Evolutionary conservation across 345 rosid species (phyloP), one percentile per base, ranked within the genome.

Genomic region (Rhizophora mangle): DNA sequence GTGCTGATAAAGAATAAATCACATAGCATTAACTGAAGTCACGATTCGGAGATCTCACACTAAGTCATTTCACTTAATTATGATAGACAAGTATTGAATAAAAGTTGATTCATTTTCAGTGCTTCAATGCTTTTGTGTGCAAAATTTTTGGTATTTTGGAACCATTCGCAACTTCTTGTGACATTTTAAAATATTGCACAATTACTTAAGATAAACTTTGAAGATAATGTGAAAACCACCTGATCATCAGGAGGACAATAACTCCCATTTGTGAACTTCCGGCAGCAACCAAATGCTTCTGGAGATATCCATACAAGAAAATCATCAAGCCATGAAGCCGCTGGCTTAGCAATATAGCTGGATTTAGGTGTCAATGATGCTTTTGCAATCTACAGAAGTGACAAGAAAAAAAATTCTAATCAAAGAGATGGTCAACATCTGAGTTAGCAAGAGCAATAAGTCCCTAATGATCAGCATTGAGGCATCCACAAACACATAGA

Each of bases 321-420:
- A 80, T 95, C 99, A 78, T 95, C 99, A 19, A 95, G 93, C 99
- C 97, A 95, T 26, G 99, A 92, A 81, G 99, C 99, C 71, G 99
- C 97, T 79, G 97, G 96, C 87, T 88, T 95, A 63, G 99, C 99
- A 77, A 95, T 87, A 78, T 87, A 87, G 85, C 94, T 95, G 75
- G 88, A 84, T 78, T 89, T 83, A 54, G 99, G 92, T 43, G 78
- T 77, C 76, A 86, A 79, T 24, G 99, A 95, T 78, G 89, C 97
- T 73, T 85, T 90, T 43, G 97, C 72, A 73, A 95, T 95, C 99
- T 92, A 49, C 63, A 51, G 39, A 57, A 81, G 51, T 68, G 68
- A 61, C 65, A 77, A 39, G 71, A 62, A 55, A 64, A 63, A 34
- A 52, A 34, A 68, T 61, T 24, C 21, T 55, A 47, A 62, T 73